Conservation (phyloP, 75 land plant genomes). For the Isoetes taiwanensis region DNA sequence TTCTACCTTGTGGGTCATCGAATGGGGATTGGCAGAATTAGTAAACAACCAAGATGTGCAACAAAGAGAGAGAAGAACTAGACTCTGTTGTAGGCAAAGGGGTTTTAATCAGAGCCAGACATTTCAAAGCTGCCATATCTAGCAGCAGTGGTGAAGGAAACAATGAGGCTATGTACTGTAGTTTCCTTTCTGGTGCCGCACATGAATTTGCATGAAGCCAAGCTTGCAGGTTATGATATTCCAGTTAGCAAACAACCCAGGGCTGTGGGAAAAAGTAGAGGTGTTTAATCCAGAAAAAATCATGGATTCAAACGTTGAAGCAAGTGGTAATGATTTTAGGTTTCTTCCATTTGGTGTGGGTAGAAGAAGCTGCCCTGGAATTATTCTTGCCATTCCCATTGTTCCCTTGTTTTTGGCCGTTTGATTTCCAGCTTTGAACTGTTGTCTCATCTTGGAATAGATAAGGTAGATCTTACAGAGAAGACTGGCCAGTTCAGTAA, state of each 20-base stretch:
- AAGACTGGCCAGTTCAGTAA: no score
- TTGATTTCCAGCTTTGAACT: no score
- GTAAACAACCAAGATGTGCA: constrained; percentile 85
- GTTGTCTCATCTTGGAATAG: no score
- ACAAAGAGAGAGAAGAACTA: constrained; percentile 45
- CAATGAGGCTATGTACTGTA: constrained; percentile 77
- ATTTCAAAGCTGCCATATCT: constrained; percentile 56
- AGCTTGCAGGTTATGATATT: constrained; percentile 81
- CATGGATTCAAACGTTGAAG: constrained; percentile 64
- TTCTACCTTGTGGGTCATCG: constrained; percentile 88
- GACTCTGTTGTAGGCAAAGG: constrained; percentile 65
- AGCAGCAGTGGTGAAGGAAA: constrained; percentile 82
- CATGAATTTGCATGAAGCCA: constrained; percentile 92
- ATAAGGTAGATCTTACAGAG: no score
- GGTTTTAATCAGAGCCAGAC: constrained; percentile 64
- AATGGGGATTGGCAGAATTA: constrained; percentile 89
- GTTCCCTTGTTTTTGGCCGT: no score
- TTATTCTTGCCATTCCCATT: no score
- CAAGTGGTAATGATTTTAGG: constrained; percentile 83
- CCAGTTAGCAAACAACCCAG: constrained; percentile 82
- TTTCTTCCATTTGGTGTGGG: constrained; percentile 86
- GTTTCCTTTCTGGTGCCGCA: constrained; percentile 90
- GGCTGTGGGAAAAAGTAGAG: constrained; percentile 66
- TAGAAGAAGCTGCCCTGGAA: no score
- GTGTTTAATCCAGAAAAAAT: constrained; percentile 78